Evolutionary conservation across 768 basidiomycete species (phyloP), one percentile per base, ranked within the genome.

Genomic region (Lanmaoa rubissima): DNA sequence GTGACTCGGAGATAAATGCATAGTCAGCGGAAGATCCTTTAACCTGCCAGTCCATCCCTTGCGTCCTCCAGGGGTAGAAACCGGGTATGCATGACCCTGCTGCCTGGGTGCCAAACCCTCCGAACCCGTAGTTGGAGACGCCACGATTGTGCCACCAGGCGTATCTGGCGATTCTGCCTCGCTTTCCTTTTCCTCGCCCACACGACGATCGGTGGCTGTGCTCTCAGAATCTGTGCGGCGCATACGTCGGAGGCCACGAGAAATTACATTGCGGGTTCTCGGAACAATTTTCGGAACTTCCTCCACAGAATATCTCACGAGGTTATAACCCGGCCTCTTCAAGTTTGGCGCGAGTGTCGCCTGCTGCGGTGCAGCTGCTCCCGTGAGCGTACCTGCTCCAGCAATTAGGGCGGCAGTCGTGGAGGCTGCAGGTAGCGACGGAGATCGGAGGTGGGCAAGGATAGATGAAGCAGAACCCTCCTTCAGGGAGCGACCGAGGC

Each of bases 331-430:
- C 3, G 86, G 78, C 43, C 79, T 73, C 61, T 82, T 79, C 38
- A 87, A 64, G 60, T 85, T 79, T 2, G 89, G 88, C 8, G 76
- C 83, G 62, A 78, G 77, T 28, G 74, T 74, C 48, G 63, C 72
- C 43, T 76, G 71, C 11, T 64, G 60, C 0, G 88, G 87, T 0
- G 85, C 80, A 8, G 84, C 82, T 3, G 79, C 79, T 17, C 87
- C 88, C 2, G 79, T 74, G 9, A 92, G 71, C 47, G 84, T 83
- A 3, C 82, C 85, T 0, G 88, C 84, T 54, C 84, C 83, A 8
- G 86, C 82, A 21, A 94, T 84, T 36, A 93, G 78, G 5, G 88
- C 80, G 1, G 87, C 89, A 56, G 61, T 53, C 16, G 64, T 53
- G 21, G 63, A 35, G 0, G 65, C 54, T 5, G 55, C 46, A 12